Conservation (phyloP, 1,284 basidiomycete genomes). For the Omphalotus olearius region DNA sequence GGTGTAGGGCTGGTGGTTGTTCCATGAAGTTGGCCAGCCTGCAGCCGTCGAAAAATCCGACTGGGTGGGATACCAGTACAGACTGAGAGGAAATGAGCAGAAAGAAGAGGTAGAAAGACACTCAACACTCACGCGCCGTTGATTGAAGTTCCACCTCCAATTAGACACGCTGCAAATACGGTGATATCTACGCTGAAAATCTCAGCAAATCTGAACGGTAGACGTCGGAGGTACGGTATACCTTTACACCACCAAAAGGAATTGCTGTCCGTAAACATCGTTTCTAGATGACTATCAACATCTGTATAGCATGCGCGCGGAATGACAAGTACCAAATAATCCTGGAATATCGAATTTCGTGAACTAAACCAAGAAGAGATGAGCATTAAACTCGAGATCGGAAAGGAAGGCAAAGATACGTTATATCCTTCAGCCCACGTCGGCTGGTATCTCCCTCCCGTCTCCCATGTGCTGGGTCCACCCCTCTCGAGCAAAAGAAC, state of each 20-base stretch:
- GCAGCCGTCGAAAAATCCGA: conserved; percentile 45
- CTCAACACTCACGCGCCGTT: conserved; percentile 52
- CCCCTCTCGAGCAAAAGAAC: conserved; percentile 59
- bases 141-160: conserved; percentile 60
- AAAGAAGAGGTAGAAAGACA: conserved; percentile 2
- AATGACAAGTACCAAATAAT: conserved; percentile 36
- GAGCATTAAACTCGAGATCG: neutral
- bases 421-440: conserved; percentile 47
- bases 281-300: conserved; percentile 29
- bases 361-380: conserved; percentile 29
- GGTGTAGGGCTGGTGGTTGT: conserved; percentile 41
- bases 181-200: conserved; percentile 38
- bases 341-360: conserved; percentile 66
- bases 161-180: conserved; percentile 58
- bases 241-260: conserved; percentile 65
- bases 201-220: neutral
- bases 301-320: neutral
- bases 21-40: conserved; percentile 57
- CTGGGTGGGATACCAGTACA: conserved; percentile 54
- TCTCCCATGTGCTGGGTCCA: conserved; percentile 54
- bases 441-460: conserved; percentile 55
- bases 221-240: conserved; percentile 1
- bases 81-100: conserved; percentile 26
- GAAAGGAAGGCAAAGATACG: conserved; percentile 25
- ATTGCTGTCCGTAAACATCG: conserved; percentile 54